Evolutionary conservation across 192 early-diverging fungal genomes (phyloP).

Genomic region (Coemansia guatemalensis): DNA sequence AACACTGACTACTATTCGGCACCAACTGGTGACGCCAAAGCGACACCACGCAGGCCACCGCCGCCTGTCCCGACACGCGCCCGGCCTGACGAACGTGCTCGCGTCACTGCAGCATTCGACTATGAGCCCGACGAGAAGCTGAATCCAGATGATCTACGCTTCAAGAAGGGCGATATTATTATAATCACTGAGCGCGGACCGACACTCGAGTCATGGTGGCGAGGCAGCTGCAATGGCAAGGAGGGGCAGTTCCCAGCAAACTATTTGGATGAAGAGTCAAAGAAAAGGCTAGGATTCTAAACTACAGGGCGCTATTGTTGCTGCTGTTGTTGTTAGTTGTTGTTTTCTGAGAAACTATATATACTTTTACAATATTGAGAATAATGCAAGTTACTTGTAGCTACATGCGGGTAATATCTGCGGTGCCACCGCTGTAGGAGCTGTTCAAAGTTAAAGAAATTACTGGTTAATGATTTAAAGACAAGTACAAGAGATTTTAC

Average conservation of each 20-base stretch:
- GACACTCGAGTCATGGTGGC: conserved; percentile 73
- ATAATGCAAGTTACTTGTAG: too few species aligned
- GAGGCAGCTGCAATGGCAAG: conserved; percentile 64
- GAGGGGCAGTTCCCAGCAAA: conserved; percentile 79
- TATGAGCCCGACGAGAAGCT: conserved; percentile 70
- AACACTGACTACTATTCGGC: conserved; percentile 24
- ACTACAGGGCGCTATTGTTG: too few species aligned
- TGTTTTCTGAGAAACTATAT: too few species aligned
- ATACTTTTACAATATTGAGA: too few species aligned
- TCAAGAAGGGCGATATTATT: conserved; percentile 86
- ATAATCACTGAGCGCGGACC: conserved; percentile 62
- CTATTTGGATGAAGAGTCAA: conserved; percentile 54
- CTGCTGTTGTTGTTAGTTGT: too few species aligned
- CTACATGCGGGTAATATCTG: too few species aligned
- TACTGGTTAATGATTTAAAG: too few species aligned
- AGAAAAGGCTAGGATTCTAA: background rate
- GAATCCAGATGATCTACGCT: conserved; percentile 70
- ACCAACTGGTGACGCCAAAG: conserved; percentile 24
- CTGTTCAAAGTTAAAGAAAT: too few species aligned
- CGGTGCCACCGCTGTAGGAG: too few species aligned
- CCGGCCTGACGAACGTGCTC: conserved; percentile 23
- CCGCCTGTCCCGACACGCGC: conserved; percentile 54
- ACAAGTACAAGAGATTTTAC: too few species aligned
- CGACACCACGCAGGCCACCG: conserved; percentile 14
- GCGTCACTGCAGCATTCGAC: conserved; percentile 80